Conservation (phyloP, 2,329 filamentous ascomycete species). For the Magnaporthiopsis poae region DNA sequence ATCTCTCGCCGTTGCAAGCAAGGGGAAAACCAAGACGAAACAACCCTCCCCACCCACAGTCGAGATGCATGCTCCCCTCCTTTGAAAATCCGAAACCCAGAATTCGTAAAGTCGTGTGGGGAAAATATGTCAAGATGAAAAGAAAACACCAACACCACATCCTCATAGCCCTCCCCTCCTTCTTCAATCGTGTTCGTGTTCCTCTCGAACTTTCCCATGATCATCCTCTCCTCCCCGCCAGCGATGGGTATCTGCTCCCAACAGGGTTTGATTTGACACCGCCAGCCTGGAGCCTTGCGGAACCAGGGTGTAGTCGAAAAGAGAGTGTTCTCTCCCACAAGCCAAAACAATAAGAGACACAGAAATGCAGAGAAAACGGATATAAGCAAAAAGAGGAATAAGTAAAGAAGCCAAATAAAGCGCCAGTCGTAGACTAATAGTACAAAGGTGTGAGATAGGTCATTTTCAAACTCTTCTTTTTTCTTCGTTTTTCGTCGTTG, state of each 20-base stretch:
- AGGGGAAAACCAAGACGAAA: not conserved
- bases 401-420: not conserved
- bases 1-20: not conserved
- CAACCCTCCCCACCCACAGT: not conserved
- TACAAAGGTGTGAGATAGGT: not conserved
- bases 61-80: not conserved
- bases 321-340: not conserved
- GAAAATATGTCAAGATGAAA: not conserved
- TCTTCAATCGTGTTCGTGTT: not conserved
- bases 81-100: not conserved
- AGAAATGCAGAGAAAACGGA: constrained; percentile 6
- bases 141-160: not conserved
- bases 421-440: constrained; percentile 2
- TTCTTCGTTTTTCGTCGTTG: not conserved
- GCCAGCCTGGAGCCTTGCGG: not conserved
- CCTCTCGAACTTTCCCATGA: not conserved
- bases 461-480: not conserved
- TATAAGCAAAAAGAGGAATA: constrained; percentile 1
- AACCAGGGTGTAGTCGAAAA: not conserved
- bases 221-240: not conserved
- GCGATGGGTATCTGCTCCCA: not conserved
- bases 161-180: not conserved
- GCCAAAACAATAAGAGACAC: not conserved
- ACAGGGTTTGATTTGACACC: not conserved
- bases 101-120: not conserved